Evolutionary conservation across 805 yeast genomes (phyloP), one percentile per base, ranked within the genome.

Genomic region (Pichia nakasei): DNA sequence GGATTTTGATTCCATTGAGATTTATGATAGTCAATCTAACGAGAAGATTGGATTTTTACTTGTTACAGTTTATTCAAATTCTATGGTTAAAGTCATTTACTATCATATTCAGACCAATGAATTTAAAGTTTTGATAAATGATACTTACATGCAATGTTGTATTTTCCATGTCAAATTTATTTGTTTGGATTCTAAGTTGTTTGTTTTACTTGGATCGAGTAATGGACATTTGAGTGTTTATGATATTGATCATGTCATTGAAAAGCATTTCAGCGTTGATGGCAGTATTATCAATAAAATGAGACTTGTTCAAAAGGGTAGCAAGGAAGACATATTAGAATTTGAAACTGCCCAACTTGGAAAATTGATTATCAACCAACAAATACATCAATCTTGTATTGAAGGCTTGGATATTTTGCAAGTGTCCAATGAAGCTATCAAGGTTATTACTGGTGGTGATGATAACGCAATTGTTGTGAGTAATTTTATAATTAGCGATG

Each of bases 381-480:
- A 65, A 42, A 66, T 86, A 12, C 98, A 93, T 55, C 96, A 89
- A 59, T 86, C 91, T 33, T 87, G 96, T 34, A 73, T 91, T 39
- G 85, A 87, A 48, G 72, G 82, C 1, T 56, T 85, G n/a, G 69
- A 63, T 60, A 12, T 53, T 48, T 2, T 44, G 39, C 35, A 49
- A 22, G 8, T 29, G 5, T 34, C 43, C 6, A 20, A 31, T 5
- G 38, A 44, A 3, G 33, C 43, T 37, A 48, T 44, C 3, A 56
- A 62, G 20, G 59, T 85, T 5, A 65, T 78, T 5, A 78, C 96
- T 1, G 97, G 96, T 27, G 97, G 98, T 43, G 98, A 93, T 58
- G 98, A 93, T 55, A 89, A 91, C 61, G 83, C 87, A 0, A 55
- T 84, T 3, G 72, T 68, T 1, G 56, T 75, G 1, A 61, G 70